These are phyloP conservation scores for Acacia confusa DNA, from an alignment of 306 rosid genomes.

Conservation along the genomic window DNA sequence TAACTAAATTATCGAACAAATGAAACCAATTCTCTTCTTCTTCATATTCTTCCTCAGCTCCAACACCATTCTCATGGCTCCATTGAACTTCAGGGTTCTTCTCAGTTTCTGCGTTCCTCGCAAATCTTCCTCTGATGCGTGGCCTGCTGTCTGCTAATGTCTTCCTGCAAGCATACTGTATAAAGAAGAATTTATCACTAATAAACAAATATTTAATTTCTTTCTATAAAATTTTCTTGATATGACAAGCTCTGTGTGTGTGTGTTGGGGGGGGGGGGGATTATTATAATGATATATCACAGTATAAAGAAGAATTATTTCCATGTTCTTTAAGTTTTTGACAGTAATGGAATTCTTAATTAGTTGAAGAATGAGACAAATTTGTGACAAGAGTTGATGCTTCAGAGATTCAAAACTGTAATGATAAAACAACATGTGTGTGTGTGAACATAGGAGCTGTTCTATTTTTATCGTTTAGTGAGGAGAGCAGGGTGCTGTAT, in stretches of 20 bases:
- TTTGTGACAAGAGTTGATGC: constrained; percentile 3
- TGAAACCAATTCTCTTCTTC: constrained; percentile 68
- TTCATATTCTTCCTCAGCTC: constrained; percentile 57
- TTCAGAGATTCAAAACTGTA: constrained; percentile 4
- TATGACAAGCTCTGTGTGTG: not conserved
- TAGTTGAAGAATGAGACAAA: constrained; percentile 28
- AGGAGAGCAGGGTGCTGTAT: not conserved
- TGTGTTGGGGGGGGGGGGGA: not conserved
- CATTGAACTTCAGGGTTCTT: constrained; percentile 46
- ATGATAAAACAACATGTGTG: not conserved
- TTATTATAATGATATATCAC: not conserved
- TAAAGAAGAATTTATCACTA: not conserved
- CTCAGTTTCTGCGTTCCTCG: constrained; percentile 65
- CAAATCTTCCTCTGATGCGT: constrained; percentile 89
- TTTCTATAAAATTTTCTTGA: not conserved
- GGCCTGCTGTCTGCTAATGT: constrained; percentile 92
- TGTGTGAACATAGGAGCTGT: not conserved
- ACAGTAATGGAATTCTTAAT: not conserved
- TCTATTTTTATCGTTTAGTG: not conserved
- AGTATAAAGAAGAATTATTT: not conserved
- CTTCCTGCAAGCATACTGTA: constrained; percentile 87
- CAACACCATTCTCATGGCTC: constrained; percentile 40
- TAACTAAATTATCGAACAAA: constrained; percentile 59
- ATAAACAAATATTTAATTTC: not conserved
- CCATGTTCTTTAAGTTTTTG: not conserved